Evolutionary conservation across 140 eudicot species (phyloP).

Genomic region (Oenanthe javanica): DNA sequence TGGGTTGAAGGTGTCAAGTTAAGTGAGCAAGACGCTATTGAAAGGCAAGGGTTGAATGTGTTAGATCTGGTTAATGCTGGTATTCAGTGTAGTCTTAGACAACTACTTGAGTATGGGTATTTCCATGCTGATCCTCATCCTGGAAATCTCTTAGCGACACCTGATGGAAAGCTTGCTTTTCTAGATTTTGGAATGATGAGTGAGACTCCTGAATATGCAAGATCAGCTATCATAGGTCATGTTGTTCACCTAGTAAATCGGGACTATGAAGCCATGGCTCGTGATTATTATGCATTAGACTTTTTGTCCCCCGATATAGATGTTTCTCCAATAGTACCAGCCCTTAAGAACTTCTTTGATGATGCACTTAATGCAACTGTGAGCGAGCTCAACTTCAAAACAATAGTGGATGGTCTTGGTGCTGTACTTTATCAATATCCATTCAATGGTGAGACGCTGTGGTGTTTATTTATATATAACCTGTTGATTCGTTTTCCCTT

Average conservation of each 20-base stretch:
- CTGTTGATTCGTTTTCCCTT: not conserved
- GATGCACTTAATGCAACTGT: slow-evolving; percentile 82
- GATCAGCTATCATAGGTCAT: slow-evolving; percentile 92
- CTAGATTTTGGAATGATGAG: slow-evolving; percentile 99
- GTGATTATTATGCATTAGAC: slow-evolving; percentile 83
- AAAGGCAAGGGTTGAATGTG: slow-evolving; percentile 84
- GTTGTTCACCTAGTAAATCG: slow-evolving; percentile 98
- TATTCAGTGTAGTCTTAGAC: slow-evolving; percentile 87
- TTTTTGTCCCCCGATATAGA: slow-evolving; percentile 90
- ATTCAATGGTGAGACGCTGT: slow-evolving; percentile 59
- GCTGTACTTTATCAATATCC: slow-evolving; percentile 89
- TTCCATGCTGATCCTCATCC: slow-evolving; percentile 99
- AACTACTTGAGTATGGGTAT: slow-evolving; percentile 87
- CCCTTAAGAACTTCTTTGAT: slow-evolving; percentile 73
- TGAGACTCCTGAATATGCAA: slow-evolving; percentile 93
- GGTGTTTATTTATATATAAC: slow-evolving; percentile 3
- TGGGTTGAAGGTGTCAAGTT: slow-evolving; percentile 96
- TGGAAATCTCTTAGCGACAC: slow-evolving; percentile 94
- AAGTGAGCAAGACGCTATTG: slow-evolving; percentile 81
- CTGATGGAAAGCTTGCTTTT: slow-evolving; percentile 97
- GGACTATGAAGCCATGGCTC: slow-evolving; percentile 99
- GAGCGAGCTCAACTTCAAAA: slow-evolving; percentile 91
- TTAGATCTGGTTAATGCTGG: slow-evolving; percentile 87
- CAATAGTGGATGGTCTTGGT: slow-evolving; percentile 89
- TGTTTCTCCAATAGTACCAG: slow-evolving; percentile 91